phyloP scores from a whole-genome alignment of 257 asterid species.

The Leonotis leonurus region DNA sequence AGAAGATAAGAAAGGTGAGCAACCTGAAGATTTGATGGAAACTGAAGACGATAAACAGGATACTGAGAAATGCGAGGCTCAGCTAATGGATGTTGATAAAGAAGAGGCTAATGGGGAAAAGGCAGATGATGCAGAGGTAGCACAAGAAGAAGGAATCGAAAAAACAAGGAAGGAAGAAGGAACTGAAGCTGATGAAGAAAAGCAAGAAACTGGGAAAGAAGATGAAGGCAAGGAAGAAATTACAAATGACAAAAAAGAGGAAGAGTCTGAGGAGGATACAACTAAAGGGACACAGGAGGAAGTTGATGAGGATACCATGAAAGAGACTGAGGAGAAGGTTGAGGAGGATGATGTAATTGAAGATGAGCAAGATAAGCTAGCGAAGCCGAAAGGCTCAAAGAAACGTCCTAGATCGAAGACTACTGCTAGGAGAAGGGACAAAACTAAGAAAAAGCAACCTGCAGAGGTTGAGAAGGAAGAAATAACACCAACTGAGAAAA shows the following conservation, averaged over 20 bases:
- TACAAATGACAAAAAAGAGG: conserved; percentile 27
- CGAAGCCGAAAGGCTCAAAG: conserved; percentile 36
- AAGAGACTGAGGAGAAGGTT: conserved; percentile 23
- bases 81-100: conserved; percentile 40
- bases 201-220: conserved; percentile 14
- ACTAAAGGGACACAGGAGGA: conserved; percentile 20
- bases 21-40: conserved; percentile 17
- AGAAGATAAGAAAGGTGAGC: conserved; percentile 18
- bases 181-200: conserved; percentile 14
- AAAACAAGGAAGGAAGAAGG: conserved; percentile 12
- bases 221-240: conserved; percentile 22
- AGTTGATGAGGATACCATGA: conserved; percentile 12
- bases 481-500: conserved; percentile 18
- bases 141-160: conserved; percentile 12
- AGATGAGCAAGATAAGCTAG: conserved; percentile 29
- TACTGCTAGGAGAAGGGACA: conserved; percentile 28
- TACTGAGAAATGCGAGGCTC: conserved; percentile 23
- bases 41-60: conserved; percentile 25
- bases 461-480: conserved; percentile 42
- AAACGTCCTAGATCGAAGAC: conserved; percentile 49
- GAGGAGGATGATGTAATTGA: conserved; percentile 24
- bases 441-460: conserved; percentile 31
- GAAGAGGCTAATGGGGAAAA: conserved; percentile 24
- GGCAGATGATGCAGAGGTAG: conserved; percentile 18
- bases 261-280: conserved; percentile 17